These are phyloP conservation scores for Aspergillus sp. DNA, from an alignment of 2,329 filamentous ascomycete species.

Conservation along the genomic window DNA sequence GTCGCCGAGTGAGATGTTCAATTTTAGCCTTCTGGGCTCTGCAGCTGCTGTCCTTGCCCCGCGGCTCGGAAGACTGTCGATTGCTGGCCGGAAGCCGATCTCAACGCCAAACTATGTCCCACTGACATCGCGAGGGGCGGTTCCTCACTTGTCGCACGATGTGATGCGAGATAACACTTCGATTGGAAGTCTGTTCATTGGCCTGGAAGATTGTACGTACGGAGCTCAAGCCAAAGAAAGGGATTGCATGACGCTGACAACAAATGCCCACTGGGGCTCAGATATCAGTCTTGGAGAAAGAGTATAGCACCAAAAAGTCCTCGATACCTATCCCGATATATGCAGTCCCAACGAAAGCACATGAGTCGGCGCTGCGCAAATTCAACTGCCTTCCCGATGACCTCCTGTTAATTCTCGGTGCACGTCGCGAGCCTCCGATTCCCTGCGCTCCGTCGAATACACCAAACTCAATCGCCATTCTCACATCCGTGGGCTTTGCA, in stretches of 20 bases:
- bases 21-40: constrained; percentile 42
- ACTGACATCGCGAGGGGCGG: constrained; percentile 77
- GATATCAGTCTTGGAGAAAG: constrained; percentile 64
- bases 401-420: constrained; percentile 71
- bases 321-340: constrained; percentile 55
- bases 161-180: constrained; percentile 68
- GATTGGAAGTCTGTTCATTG: constrained; percentile 75
- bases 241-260: constrained; percentile 30
- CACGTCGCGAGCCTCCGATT: constrained; percentile 78
- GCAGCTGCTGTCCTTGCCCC: constrained; percentile 50
- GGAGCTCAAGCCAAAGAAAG: not conserved
- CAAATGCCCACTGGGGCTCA: constrained; percentile 39
- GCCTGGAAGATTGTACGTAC: constrained; percentile 86
- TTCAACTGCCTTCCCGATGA: constrained; percentile 76
- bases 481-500: constrained; percentile 85
- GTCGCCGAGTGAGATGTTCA: constrained; percentile 40
- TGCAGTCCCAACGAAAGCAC: constrained; percentile 48
- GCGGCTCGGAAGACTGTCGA: constrained; percentile 68
- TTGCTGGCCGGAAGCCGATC: constrained; percentile 68
- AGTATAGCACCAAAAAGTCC: constrained; percentile 41
- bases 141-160: constrained; percentile 91
- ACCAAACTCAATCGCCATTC: constrained; percentile 72
- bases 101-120: constrained; percentile 83
- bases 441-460: constrained; percentile 70
- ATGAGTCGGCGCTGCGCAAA: constrained; percentile 66